Evolutionary conservation across 352 stramenopile species (phyloP), one percentile per base, ranked within the genome.

Genomic region (Globisporangium recalcitrans): DNA sequence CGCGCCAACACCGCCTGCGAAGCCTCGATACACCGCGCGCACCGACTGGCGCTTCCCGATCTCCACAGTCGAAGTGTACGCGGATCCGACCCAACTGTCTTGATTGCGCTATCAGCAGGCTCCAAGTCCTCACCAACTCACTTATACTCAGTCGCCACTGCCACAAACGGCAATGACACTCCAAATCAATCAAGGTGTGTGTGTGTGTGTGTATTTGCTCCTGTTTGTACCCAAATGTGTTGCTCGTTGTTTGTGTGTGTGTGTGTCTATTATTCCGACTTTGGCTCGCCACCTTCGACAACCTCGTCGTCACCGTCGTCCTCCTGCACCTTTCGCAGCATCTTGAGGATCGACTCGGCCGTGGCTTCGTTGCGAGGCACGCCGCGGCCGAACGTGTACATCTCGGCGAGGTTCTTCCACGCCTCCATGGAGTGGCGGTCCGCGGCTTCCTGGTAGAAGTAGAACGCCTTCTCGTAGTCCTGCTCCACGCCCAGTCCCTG

Each of bases 381-480:
- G 32, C 86, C 86, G 34, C 75, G 75, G 19, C 86, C 86, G 19
- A 84, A 65, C 24, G 74, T 83, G 64, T 95, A 93, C 86, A 95
- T 95, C 55, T 93, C 86, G 14, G 86, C 86, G 6, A 95, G 73
- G 65, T 93, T 95, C 68, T 95, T 93, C 86, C 86, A 95, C 6
- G 86, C 84, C 62, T 89, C 77, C 74, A 93, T 88, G 46, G 84
- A 94, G 72, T 93, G 71, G 36, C 73, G 76, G 46, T 95, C 85
- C 19, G 86, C 88, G 4, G 88, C 86, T 48, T 90, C 83, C 66
- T 95, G 85, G 65, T 95, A 96, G 65, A 91, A 93, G 61, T 90
- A 58, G 57, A 96, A 94, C 34, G 88, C 88, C 65, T 82, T 81
- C 56, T 87, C 63, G 56, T 77, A 94, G 65, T 95, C 78, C 52